Evolutionary conservation across 1,139 yeast genomes (phyloP).

Genomic region (Protomyces lactucae-debilis): DNA sequence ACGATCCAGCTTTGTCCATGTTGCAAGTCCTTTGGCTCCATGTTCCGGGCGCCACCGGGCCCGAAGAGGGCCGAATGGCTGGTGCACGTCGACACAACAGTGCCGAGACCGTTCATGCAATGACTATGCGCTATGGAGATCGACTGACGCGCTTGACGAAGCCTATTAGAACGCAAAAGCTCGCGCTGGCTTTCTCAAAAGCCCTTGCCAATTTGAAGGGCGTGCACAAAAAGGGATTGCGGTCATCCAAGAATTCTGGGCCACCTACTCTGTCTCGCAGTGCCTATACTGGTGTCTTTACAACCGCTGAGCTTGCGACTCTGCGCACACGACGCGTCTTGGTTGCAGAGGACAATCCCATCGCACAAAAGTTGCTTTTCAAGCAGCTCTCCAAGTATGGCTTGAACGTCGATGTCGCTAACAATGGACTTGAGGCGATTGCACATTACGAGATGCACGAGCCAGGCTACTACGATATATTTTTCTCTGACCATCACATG

Average conservation of each 20-base stretch:
- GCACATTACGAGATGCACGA: constrained; percentile 14
- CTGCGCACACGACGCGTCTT: not conserved
- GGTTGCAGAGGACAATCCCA: constrained; percentile 27
- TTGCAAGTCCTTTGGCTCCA: not conserved
- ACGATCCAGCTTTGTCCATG: not conserved
- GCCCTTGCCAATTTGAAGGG: constrained; percentile 4
- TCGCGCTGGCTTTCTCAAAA: not conserved
- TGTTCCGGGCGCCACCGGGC: not conserved
- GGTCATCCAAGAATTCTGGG: not conserved
- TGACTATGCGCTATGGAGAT: not conserved
- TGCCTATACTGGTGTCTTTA: not conserved
- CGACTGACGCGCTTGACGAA: not conserved
- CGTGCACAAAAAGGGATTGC: not conserved
- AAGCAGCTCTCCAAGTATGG: constrained; percentile 26
- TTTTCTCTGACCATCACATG: constrained; percentile 23
- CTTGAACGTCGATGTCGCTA: constrained; percentile 22
- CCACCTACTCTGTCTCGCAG: not conserved
- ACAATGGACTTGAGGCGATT: constrained; percentile 28
- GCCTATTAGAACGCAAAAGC: not conserved
- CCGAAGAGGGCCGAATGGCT: not conserved
- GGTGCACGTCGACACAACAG: not conserved
- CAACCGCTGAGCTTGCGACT: not conserved
- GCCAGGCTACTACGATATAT: constrained; percentile 10
- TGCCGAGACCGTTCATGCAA: not conserved
- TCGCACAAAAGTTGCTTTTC: constrained; percentile 25